Evolutionary conservation across 768 basidiomycete genomes (phyloP).

Genomic region (Rhizopogon roseolus): DNA sequence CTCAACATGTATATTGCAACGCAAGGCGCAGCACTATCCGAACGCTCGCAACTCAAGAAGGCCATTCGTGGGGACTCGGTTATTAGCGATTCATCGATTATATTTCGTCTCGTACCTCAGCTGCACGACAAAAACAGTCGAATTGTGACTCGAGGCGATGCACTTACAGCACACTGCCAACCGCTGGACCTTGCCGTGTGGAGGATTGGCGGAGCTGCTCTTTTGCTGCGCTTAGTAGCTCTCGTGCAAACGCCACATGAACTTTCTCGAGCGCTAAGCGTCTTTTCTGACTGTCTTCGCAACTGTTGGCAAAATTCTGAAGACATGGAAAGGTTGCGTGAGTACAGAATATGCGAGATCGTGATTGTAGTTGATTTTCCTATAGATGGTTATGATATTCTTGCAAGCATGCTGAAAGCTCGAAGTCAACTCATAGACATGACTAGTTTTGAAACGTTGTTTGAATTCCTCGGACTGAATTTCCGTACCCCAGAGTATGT

Average conservation of each 20-base stretch:
- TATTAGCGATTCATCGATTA: conserved; percentile 33
- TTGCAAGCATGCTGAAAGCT: conserved; percentile 65
- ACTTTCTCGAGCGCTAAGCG: conserved; percentile 63
- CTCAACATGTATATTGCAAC: conserved; percentile 73
- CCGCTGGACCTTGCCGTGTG: conserved; percentile 74
- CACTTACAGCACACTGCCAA: conserved; percentile 53
- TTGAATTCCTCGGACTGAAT: conserved; percentile 83
- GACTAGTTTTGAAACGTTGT: conserved; percentile 76
- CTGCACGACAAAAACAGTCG: conserved; percentile 1
- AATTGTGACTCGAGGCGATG: conserved; percentile 39
- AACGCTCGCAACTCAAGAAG: conserved; percentile 28
- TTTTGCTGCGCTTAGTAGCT: conserved; percentile 70
- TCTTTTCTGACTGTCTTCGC: conserved; percentile 72
- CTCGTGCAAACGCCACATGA: conserved; percentile 77
- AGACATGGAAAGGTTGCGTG: conserved; percentile 87
- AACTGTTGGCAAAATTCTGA: conserved; percentile 93
- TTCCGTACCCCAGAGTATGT: conserved; percentile 77
- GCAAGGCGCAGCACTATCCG: conserved; percentile 37
- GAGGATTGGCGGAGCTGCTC: conserved; percentile 78
- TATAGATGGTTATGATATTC: conserved; percentile 82
- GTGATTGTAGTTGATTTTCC: conserved; percentile 5
- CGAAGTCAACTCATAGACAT: conserved; percentile 76
- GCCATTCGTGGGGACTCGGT: conserved; percentile 37
- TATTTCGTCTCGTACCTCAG: conserved; percentile 35
- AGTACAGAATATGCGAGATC: conserved; percentile 24